A percentile compares a stretch with the other conserved stretches of the same genome.
phyloP scores from a whole-genome alignment of 2,329 filamentous ascomycete genomes.

The Incumbomyces delicatus region DNA sequence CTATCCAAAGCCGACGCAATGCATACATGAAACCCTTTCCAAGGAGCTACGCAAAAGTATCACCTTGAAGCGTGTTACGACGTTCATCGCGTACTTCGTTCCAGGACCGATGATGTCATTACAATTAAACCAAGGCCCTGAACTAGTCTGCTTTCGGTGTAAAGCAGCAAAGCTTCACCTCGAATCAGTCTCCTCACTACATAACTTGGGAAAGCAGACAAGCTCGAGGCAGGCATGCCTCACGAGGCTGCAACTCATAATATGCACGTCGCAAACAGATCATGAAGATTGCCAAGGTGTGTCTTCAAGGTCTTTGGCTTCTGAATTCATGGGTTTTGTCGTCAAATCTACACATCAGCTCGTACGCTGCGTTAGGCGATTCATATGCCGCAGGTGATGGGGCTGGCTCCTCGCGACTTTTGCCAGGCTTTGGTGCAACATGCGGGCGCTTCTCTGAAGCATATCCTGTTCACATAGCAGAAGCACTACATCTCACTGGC shows the following conservation, averaged over 20 bases:
- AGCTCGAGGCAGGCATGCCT: too few species aligned
- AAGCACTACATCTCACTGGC: slow-evolving; percentile 10
- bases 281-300: too few species aligned
- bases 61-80: not conserved
- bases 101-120: slow-evolving; percentile 3
- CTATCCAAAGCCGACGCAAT: not conserved
- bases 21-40: not conserved
- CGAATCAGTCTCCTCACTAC: too few species aligned
- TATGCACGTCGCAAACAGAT: too few species aligned
- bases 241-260: too few species aligned
- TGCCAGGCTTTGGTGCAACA: slow-evolving; percentile 6
- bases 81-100: not conserved
- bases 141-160: too few species aligned
- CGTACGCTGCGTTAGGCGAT: slow-evolving; percentile 22
- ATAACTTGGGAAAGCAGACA: too few species aligned
- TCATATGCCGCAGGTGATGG: slow-evolving; percentile 23
- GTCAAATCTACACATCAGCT: not conserved
- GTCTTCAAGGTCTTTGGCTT: too few species aligned
- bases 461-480: slow-evolving; percentile 21
- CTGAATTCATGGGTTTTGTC: not conserved
- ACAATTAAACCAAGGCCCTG: too few species aligned
- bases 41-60: not conserved
- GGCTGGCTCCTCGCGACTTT: slow-evolving; percentile 16
- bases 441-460: slow-evolving; percentile 22
- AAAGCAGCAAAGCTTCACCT: too few species aligned